These are phyloP conservation scores for Mortierella sp. DNA, from an alignment of 371 early-diverging fungal species.

Conservation along the genomic window DNA sequence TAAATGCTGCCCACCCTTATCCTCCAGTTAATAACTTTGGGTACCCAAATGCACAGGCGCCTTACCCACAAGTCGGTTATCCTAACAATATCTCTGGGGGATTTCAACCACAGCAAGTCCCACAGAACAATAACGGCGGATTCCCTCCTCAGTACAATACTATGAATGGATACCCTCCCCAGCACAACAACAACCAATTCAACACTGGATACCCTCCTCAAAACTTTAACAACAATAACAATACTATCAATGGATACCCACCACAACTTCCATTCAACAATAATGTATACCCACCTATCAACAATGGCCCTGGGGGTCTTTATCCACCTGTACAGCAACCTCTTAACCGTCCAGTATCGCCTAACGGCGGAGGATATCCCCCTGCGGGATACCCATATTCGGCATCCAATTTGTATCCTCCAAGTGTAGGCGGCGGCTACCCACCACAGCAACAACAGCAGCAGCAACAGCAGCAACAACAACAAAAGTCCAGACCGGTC, in stretches of 20 bases:
- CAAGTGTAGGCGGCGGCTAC: conserved; percentile 1
- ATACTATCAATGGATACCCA: conserved; percentile 11
- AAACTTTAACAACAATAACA: not conserved
- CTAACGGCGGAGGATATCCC: conserved; percentile 21
- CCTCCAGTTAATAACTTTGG: conserved; percentile 10
- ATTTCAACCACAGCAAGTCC: conserved; percentile 9
- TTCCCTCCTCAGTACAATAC: conserved; percentile 24
- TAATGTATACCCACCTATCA: conserved; percentile 23
- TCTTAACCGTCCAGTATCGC: conserved; percentile 7
- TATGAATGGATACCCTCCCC: conserved; percentile 11
- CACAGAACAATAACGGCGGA: not conserved
- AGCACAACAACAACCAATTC: conserved; percentile 13
- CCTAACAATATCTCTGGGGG: conserved; percentile 8
- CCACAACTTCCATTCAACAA: conserved; percentile 5
- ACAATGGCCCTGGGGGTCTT: conserved; percentile 8
- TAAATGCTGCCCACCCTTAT: conserved; percentile 10
- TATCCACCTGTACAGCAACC: conserved; percentile 24
- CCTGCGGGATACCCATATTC: conserved; percentile 25
- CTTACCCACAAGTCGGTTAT: conserved; percentile 16
- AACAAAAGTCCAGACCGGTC: not conserved
- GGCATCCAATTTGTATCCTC: conserved; percentile 23
- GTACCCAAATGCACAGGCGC: conserved; percentile 6
- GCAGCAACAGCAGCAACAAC: not conserved
- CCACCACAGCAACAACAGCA: conserved; percentile 11
- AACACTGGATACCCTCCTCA: conserved; percentile 23